Evolutionary conservation across 2,329 filamentous ascomycete genomes (phyloP), one percentile per base, ranked within the genome.

Genomic region (Coniochaeta sp.): DNA sequence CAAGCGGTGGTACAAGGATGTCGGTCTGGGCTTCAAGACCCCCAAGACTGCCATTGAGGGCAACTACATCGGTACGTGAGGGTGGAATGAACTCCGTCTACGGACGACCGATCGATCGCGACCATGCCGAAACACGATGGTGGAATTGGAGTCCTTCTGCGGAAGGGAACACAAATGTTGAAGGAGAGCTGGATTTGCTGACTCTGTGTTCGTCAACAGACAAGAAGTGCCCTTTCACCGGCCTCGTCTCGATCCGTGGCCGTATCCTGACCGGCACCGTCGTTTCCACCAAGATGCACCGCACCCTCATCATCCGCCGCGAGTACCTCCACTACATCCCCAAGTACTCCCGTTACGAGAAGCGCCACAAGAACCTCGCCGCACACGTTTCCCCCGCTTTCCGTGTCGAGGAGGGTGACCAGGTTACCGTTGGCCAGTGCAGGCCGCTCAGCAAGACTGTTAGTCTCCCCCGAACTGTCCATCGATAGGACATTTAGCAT

Each of bases 221-320:
- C 89, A 99, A 99, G 91, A 99, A 99, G 88, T 99, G 95, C 90
- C 95, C 95, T 71, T 99, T 99, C 89, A 96, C 92, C 73, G 96
- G 96, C 79, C 86, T 93, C 79, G 93, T 99, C 79, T 98, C 95
- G 70, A 99, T 99, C 86, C 95, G 95, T 85, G 95, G 95, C 81
- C 93, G 95, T 93, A 99, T 99, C 87, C 86, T 99, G 71, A 98
- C 93, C 78, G 95, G 95, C 76, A 97, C 92, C 77, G 95, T 99
- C 76, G 90, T 98, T 77, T 98, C 93, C 74, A 99, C 95, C 83
- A 99, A 99, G 91, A 99, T 99, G 95, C 95, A 99, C 90, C 91
- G 95, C 83, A 99, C 95, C 74, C 84, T 98, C 79, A 89, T 99
- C 83, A 96, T 99, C 87, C 95, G 95, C 80, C 89, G 95, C 82